Percentiles rank a stretch among this genome's conserved stretches.
Conservation (phyloP, 1,284 basidiomycete species). For the Ceratobasidium papillatum region DNA sequence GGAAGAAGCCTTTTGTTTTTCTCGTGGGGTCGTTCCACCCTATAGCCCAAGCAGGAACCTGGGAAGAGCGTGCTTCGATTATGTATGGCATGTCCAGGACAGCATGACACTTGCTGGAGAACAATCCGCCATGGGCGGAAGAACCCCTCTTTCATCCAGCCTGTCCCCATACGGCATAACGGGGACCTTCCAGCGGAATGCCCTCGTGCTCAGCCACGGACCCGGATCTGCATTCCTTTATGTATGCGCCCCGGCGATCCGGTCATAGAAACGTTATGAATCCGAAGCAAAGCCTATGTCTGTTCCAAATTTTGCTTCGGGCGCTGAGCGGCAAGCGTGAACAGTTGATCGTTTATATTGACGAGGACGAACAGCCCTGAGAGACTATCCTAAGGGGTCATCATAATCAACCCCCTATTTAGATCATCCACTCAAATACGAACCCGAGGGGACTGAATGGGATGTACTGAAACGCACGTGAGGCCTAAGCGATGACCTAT, state of each 20-base stretch:
- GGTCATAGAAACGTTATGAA: not conserved
- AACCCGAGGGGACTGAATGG: not conserved
- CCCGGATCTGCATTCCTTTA: not conserved
- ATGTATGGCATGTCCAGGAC: not conserved
- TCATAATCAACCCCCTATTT: not conserved
- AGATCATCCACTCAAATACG: not conserved
- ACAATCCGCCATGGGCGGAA: conserved; percentile 13
- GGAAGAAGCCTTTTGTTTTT: not conserved
- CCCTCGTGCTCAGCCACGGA: not conserved
- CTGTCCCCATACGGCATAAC: not conserved
- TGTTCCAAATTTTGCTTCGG: not conserved
- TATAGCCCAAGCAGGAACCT: not conserved
- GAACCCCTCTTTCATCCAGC: not conserved
- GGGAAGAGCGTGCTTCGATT: not conserved
- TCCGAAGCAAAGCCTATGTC: conserved; percentile 11
- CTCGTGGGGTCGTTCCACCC: not conserved
- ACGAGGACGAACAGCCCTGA: conserved; percentile 10
- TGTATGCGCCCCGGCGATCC: not conserved
- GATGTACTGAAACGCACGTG: conserved; percentile 18
- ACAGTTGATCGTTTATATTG: not conserved
- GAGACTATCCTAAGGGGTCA: not conserved
- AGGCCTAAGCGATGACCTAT: conserved; percentile 2
- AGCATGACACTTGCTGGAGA: not conserved
- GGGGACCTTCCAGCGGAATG: not conserved
- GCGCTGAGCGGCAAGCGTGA: not conserved